Evolutionary conservation across 495 filamentous ascomycete genomes (phyloP), one percentile per base, ranked within the genome.

Genomic region (Wilcoxina mikolae): DNA sequence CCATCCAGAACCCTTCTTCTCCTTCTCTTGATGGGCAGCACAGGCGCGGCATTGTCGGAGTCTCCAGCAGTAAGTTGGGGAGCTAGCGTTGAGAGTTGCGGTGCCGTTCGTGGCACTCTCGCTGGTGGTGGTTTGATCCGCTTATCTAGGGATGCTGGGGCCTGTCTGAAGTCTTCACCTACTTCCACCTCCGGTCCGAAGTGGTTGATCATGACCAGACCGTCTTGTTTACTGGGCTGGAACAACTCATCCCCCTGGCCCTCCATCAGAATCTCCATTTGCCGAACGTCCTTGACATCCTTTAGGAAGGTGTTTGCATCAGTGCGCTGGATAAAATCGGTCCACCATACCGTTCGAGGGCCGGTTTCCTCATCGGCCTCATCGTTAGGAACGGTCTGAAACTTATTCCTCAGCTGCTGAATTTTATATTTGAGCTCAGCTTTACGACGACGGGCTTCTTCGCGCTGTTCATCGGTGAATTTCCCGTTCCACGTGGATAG

Each of bases 391-490:
- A 25, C 23, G 2, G 7, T 29, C 46, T 9, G 12, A 29, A 28
- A 49, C 46, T 49, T 49, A 5, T 55, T 59, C 12, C 58, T 64
- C 22, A 65, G 41, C 42, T 60, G 60, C 18, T 60, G 35, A 23
- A 64, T 60, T 51, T 64, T 52, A 10, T 53, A 47, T 38, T 57
- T 65, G 28, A 65, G 33, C 46, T 64, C 61, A 3, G 62, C 54
- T 31, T 50, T 60, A 9, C 62, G 53, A 22, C 61, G 57, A 35
- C 51, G 51, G 29, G 63, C 63, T 42, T 65, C 59, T 51, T 65
- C 59, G 39, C 56, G 65, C 42, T 66, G 63, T n/a, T 66, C 56
- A 44, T 65, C 63, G 29, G 63, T 66, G 28, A 66, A 66, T 17
- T 64, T 65, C 39, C 42, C 49, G 3, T 17, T 11, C 29, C 31